phyloP scores from a whole-genome alignment of 2,329 filamentous ascomycete genomes.

The Ophiognomonia clavigignenti-juglandacearum region DNA sequence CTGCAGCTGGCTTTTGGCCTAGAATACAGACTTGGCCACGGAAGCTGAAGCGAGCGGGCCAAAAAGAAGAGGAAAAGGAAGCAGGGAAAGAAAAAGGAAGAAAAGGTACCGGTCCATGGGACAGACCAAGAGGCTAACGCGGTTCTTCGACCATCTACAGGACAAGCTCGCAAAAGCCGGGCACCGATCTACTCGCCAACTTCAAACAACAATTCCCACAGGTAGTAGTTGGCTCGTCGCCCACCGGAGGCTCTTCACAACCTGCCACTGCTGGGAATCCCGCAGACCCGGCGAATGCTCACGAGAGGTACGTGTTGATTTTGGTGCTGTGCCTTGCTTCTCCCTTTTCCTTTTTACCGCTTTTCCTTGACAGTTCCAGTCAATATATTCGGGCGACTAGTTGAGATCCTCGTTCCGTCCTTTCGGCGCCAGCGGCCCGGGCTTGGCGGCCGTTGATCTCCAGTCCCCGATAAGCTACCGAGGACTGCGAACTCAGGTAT shows the following conservation, averaged over 20 bases:
- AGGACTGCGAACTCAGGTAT: no score
- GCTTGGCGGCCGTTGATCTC: background rate
- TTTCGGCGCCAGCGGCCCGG: background rate
- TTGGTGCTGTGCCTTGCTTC: background rate
- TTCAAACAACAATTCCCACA: conserved; percentile 83
- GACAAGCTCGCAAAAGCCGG: conserved; percentile 79
- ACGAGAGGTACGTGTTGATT: conserved; percentile 27
- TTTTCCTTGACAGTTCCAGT: conserved; percentile 3
- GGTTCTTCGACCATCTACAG: conserved; percentile 31
- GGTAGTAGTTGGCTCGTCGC: conserved; percentile 43
- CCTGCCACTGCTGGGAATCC: conserved; percentile 28
- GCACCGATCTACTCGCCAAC: conserved; percentile 75
- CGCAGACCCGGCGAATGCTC: conserved; percentile 22
- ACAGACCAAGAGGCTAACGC: conserved; percentile 7
- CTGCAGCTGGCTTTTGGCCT: no score
- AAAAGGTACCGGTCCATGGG: no score
- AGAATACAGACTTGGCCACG: no score
- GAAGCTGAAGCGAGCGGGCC: background rate
- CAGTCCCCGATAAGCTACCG: no score
- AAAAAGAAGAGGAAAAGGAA: background rate
- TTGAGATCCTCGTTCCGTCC: no score
- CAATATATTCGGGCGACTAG: no score
- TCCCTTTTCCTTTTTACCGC: background rate
- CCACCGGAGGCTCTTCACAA: conserved; percentile 35
- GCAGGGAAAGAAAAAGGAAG: background rate